Conservation (phyloP, 305 asterid species). For the Stenogyne calaminthoides region DNA sequence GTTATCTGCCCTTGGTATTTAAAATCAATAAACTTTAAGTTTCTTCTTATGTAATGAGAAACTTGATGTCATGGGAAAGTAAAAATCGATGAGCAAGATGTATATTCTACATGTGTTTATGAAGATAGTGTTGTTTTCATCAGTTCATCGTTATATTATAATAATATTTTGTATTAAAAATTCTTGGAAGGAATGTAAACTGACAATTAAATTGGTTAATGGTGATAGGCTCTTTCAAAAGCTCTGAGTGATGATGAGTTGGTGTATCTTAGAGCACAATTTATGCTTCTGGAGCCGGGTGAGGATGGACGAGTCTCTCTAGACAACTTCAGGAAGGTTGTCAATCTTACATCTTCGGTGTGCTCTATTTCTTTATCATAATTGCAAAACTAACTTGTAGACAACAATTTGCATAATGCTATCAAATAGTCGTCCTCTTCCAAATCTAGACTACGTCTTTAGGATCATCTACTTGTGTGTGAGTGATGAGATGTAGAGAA, state of each 20-base stretch:
- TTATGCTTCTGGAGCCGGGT: constrained; percentile 81
- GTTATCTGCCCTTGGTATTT: background rate
- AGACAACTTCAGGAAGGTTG: constrained; percentile 76
- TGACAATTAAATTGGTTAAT: background rate
- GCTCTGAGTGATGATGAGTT: constrained; percentile 82
- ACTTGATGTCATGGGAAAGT: background rate
- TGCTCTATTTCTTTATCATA: too few relatives aligned
- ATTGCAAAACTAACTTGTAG: too few relatives aligned
- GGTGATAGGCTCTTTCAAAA: constrained; percentile 79
- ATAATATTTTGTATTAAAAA: too few relatives aligned
- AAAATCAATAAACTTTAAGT: background rate
- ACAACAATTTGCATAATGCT: too few relatives aligned
- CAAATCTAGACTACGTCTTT: too few relatives aligned
- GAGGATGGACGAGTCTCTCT: constrained; percentile 76
- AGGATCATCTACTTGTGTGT: too few relatives aligned
- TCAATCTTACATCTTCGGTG: background rate
- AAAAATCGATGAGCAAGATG: background rate
- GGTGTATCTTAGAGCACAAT: constrained; percentile 85
- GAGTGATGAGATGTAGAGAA: too few relatives aligned
- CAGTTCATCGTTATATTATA: background rate
- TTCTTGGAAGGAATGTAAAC: too few relatives aligned
- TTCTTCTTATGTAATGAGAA: background rate
- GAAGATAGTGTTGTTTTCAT: background rate
- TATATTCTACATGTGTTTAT: background rate
- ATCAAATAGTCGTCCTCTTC: too few relatives aligned